A percentile compares a stretch with the other conserved stretches of the same genome.
phyloP scores from a whole-genome alignment of 495 filamentous ascomycete species.

The Astrothelium macrocarpum region DNA sequence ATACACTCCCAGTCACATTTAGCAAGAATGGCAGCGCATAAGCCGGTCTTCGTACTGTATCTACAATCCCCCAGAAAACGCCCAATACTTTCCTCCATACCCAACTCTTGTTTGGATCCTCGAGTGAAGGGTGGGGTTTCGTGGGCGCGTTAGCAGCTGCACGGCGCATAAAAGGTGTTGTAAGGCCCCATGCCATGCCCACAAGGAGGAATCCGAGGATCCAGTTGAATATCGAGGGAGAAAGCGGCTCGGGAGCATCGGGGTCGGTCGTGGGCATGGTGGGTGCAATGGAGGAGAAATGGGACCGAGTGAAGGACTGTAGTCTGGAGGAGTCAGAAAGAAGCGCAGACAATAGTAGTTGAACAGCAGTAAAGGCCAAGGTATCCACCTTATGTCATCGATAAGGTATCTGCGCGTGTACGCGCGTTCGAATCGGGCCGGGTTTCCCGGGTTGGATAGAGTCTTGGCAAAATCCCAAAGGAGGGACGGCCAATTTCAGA shows the following conservation, averaged over 20 bases:
- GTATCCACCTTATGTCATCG: too few species aligned
- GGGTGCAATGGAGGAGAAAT: background rate
- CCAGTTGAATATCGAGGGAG: conserved; percentile 63
- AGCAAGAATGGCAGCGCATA: conserved; percentile 81
- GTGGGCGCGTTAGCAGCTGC: conserved; percentile 45
- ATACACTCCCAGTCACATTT: conserved; percentile 89
- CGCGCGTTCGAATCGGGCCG: background rate
- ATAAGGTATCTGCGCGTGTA: too few species aligned
- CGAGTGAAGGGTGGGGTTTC: conserved; percentile 45
- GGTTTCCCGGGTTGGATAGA: background rate
- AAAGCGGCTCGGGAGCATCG: conserved; percentile 17
- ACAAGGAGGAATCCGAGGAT: conserved; percentile 84
- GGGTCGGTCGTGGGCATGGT: conserved; percentile 6
- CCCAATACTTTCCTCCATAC: conserved; percentile 46
- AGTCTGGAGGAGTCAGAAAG: background rate
- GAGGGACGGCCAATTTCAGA: background rate
- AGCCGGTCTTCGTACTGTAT: conserved; percentile 66
- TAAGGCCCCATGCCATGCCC: conserved; percentile 75
- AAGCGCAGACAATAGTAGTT: background rate
- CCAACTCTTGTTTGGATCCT: conserved; percentile 39
- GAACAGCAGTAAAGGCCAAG: too few species aligned
- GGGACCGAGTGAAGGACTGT: background rate
- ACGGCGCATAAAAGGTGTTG: conserved; percentile 63
- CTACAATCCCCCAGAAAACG: conserved; percentile 60
- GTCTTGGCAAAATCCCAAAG: background rate